Percentiles rank a stretch among this genome's conserved stretches.
Evolutionary conservation across 2,329 filamentous ascomycete genomes (phyloP).

Genomic region (Epichloe uncinata): DNA sequence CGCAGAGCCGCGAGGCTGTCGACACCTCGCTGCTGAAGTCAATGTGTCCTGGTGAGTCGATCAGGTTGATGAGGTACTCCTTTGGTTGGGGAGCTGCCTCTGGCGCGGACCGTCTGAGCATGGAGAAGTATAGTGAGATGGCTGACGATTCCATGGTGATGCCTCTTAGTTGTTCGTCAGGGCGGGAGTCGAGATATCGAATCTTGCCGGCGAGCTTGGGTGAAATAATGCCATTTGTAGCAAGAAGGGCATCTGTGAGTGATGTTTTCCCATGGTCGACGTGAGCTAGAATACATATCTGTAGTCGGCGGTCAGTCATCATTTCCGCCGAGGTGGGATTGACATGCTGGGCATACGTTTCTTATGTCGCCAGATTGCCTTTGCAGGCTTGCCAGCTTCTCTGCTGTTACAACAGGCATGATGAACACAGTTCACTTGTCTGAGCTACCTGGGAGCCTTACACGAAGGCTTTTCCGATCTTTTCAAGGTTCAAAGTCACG

Average conservation of each 20-base stretch:
- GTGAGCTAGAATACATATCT: constrained; percentile 93
- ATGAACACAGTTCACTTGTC: constrained; percentile 14
- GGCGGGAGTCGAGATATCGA: constrained; percentile 88
- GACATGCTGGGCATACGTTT: constrained; percentile 50
- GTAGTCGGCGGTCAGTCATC: not conserved
- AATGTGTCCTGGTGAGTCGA: constrained; percentile 95
- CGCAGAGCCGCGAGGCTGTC: constrained; percentile 84
- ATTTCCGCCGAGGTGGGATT: not conserved
- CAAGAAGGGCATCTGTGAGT: constrained; percentile 86
- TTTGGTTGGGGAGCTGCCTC: constrained; percentile 58
- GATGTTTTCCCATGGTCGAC: constrained; percentile 99
- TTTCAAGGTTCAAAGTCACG: not conserved
- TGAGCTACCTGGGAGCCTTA: not conserved
- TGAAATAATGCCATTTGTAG: constrained; percentile 98
- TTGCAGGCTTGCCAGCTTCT: constrained; percentile 85
- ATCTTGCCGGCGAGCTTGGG: constrained; percentile 96
- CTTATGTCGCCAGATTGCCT: constrained; percentile 76
- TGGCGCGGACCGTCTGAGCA: constrained; percentile 60
- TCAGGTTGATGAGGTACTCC: constrained; percentile 93
- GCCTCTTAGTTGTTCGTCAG: constrained; percentile 87
- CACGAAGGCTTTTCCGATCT: not conserved
- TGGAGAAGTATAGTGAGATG: constrained; percentile 91
- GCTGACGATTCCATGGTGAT: constrained; percentile 99
- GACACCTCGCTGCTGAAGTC: constrained; percentile 98
- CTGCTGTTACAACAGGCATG: constrained; percentile 87